Percentiles rank a stretch among this genome's conserved stretches.
These are phyloP conservation scores for Wickerhamiella vanderwaltii DNA, from an alignment of 805 yeast genomes.

Conservation along the genomic window DNA sequence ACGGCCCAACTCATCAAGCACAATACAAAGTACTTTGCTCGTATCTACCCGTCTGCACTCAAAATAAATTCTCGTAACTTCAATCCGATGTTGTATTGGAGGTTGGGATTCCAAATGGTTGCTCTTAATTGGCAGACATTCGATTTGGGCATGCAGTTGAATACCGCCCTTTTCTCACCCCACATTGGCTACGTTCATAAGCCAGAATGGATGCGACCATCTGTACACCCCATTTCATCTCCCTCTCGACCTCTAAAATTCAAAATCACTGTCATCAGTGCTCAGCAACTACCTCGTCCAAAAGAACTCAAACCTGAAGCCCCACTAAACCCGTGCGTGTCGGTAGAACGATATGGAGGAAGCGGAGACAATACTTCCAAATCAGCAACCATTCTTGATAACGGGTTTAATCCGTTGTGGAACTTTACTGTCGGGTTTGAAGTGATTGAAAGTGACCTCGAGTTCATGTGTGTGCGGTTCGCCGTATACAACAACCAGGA, in stretches of 20 bases:
- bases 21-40: conserved; percentile 58
- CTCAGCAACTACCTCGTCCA: conserved; percentile 72
- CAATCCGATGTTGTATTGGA: conserved; percentile 71
- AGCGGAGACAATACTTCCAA: conserved; percentile 14
- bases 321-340: conserved; percentile 48
- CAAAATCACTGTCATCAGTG: conserved; percentile 51
- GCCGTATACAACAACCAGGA: conserved; percentile 26
- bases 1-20: conserved; percentile 53
- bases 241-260: conserved; percentile 10
- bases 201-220: conserved; percentile 35
- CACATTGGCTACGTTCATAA: conserved; percentile 63
- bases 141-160: conserved; percentile 80
- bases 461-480: conserved; percentile 29
- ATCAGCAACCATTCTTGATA: conserved; percentile 37
- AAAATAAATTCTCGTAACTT: conserved; percentile 72
- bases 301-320: conserved; percentile 37
- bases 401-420: conserved; percentile 89
- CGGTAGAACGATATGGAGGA: conserved; percentile 45
- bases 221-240: neutral
- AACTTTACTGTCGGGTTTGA: conserved; percentile 40
- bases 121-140: conserved; percentile 95
- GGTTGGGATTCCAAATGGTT: conserved; percentile 79
- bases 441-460: conserved; percentile 24
- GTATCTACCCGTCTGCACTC: conserved; percentile 77
- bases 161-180: conserved; percentile 58